A percentile compares a stretch with the other conserved stretches of the same genome.
Evolutionary conservation across 352 stramenopile species (phyloP).

Genomic region (Blastocystis sp.): DNA sequence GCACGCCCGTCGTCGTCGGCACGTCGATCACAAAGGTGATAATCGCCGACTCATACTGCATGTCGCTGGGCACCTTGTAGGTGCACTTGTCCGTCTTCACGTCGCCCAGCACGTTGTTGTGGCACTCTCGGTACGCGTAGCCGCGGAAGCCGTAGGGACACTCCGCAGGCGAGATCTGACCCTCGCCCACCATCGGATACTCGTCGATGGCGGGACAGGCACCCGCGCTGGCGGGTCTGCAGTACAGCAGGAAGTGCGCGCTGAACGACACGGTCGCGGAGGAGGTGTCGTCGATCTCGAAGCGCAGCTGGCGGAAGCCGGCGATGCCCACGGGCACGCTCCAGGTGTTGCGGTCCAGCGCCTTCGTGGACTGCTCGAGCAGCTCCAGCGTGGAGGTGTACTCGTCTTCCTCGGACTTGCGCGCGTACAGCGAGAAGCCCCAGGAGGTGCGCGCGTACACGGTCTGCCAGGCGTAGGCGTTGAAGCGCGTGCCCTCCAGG

Average conservation of each 20-base stretch:
- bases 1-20: neutral
- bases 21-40: constrained; percentile 7
- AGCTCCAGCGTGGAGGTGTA: constrained; percentile 6
- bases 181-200: constrained; percentile 21
- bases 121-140: constrained; percentile 15
- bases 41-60: neutral
- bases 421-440: constrained; percentile 30
- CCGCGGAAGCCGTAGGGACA: constrained; percentile 13
- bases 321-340: constrained; percentile 23
- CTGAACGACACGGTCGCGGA: neutral
- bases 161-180: constrained; percentile 24
- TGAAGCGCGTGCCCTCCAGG: constrained; percentile 36
- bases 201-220: neutral
- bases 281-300: constrained; percentile 2
- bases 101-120: neutral
- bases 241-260: constrained; percentile 1
- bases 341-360: constrained; percentile 11
- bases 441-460: constrained; percentile 25
- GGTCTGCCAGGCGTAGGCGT: constrained; percentile 20
- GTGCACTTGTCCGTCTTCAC: constrained; percentile 19
- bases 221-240: neutral
- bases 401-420: constrained; percentile 14
- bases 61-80: neutral
- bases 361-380: neutral
- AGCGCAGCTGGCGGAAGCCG: constrained; percentile 1